Percentiles rank a stretch among this genome's conserved stretches.
Conservation (phyloP, 106 monocot species). For the Dioscorea alata region DNA sequence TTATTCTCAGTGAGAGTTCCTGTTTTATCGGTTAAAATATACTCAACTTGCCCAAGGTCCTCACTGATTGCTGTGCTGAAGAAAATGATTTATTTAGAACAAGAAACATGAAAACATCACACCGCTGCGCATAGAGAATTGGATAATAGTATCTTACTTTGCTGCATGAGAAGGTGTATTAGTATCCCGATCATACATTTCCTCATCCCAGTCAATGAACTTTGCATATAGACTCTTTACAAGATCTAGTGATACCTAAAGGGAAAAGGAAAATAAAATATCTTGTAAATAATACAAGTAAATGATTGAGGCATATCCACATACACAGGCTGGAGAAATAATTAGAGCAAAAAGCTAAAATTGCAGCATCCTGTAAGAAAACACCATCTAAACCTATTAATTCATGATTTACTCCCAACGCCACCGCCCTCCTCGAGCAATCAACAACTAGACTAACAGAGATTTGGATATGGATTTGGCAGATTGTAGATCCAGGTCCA, state of each 20-base stretch:
- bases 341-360: too few relatives aligned
- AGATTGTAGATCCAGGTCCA: too few relatives aligned
- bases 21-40: constrained; percentile 95
- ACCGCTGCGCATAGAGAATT: not conserved
- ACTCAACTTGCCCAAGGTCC: constrained; percentile 97
- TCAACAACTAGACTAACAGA: too few relatives aligned
- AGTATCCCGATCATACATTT: constrained; percentile 90
- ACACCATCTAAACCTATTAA: too few relatives aligned
- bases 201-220: constrained; percentile 99
- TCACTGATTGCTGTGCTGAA: constrained; percentile 97
- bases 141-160: constrained; percentile 40
- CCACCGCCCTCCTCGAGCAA: too few relatives aligned
- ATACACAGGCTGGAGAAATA: too few relatives aligned
- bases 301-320: not conserved
- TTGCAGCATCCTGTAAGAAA: too few relatives aligned
- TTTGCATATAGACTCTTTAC: constrained; percentile 92
- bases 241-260: constrained; percentile 85
- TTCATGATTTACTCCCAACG: too few relatives aligned
- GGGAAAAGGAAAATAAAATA: constrained; percentile 10
- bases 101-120: not conserved
- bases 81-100: constrained; percentile 6
- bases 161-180: constrained; percentile 75
- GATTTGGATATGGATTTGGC: too few relatives aligned
- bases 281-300: not conserved
- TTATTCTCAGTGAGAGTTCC: constrained; percentile 95